Percentiles rank a stretch among this genome's conserved stretches.
Evolutionary conservation across 331 rosid species (phyloP).

Genomic region (Malus hybrid): DNA sequence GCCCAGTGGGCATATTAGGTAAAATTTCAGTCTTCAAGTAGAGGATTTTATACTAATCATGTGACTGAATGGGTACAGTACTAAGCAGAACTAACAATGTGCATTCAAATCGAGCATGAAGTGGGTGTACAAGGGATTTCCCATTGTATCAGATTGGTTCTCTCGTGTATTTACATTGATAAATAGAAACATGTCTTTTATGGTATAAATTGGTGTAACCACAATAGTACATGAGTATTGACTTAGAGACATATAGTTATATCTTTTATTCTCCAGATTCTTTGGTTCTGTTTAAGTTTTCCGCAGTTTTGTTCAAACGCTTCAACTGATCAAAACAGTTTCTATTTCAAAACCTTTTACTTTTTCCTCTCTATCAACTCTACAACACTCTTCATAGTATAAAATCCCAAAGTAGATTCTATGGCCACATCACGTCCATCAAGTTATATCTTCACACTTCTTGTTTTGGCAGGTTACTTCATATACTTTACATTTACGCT

Average conservation of each 20-base stretch:
- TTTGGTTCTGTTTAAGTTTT: neutral
- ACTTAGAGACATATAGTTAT: neutral
- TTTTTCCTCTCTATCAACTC: neutral
- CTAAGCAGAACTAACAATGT: neutral
- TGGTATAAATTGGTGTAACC: neutral
- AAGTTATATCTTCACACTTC: constrained; percentile 4
- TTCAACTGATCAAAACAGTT: neutral
- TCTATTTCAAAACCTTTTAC: neutral
- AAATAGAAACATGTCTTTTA: neutral
- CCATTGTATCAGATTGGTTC: neutral
- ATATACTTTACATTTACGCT: constrained; percentile 44
- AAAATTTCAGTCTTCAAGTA: neutral
- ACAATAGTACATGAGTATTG: neutral
- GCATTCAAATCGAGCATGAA: neutral
- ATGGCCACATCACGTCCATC: neutral
- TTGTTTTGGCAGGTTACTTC: constrained; percentile 51
- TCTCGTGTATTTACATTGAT: neutral
- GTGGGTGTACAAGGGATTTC: neutral
- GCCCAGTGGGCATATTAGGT: neutral
- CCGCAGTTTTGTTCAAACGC: neutral
- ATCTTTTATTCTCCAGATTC: neutral
- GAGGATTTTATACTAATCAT: neutral
- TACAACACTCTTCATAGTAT: neutral
- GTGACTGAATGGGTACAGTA: neutral
- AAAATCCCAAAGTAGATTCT: neutral